phyloP scores from a whole-genome alignment of 2,329 filamentous ascomycete genomes.

The Penicillium sp. region DNA sequence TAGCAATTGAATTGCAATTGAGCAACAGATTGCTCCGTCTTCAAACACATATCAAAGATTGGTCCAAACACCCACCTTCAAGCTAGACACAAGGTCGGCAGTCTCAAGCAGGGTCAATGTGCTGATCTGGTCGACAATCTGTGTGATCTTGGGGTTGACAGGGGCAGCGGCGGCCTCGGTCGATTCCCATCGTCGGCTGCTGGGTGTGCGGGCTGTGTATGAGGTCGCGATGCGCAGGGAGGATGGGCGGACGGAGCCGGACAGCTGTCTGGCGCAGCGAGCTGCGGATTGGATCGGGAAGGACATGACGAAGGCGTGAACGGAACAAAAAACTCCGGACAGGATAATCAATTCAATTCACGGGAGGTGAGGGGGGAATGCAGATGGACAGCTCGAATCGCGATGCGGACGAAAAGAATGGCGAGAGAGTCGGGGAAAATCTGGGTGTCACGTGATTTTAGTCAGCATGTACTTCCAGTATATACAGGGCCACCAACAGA shows the following conservation, averaged over 20 bases:
- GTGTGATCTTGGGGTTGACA: conserved; percentile 85
- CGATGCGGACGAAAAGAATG: conserved; percentile 35
- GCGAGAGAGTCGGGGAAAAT: conserved; percentile 38
- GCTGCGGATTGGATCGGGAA: conserved; percentile 45
- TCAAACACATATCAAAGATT: conserved; percentile 3
- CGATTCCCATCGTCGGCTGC: conserved; percentile 82
- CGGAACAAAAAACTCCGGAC: not conserved
- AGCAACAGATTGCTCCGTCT: conserved; percentile 1
- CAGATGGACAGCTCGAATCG: conserved; percentile 24
- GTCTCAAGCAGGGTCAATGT: conserved; percentile 97
- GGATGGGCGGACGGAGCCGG: conserved; percentile 43
- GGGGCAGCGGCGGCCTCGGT: conserved; percentile 68
- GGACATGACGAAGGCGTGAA: conserved; percentile 38
- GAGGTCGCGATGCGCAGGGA: conserved; percentile 46
- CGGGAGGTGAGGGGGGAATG: conserved; percentile 14
- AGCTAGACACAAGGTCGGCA: conserved; percentile 87
- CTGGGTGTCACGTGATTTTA: conserved; percentile 36
- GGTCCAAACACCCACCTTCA: conserved; percentile 71
- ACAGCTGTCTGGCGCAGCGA: conserved; percentile 48
- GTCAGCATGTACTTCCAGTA: not conserved
- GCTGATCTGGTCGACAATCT: conserved; percentile 98
- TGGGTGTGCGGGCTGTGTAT: conserved; percentile 43
- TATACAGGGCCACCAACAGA: not conserved
- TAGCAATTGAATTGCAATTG: conserved; percentile 4
- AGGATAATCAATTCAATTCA: conserved; percentile 10